These are phyloP conservation scores for Avena eriantha DNA, from an alignment of 176 grass and related monocot species.

Conservation along the genomic window DNA sequence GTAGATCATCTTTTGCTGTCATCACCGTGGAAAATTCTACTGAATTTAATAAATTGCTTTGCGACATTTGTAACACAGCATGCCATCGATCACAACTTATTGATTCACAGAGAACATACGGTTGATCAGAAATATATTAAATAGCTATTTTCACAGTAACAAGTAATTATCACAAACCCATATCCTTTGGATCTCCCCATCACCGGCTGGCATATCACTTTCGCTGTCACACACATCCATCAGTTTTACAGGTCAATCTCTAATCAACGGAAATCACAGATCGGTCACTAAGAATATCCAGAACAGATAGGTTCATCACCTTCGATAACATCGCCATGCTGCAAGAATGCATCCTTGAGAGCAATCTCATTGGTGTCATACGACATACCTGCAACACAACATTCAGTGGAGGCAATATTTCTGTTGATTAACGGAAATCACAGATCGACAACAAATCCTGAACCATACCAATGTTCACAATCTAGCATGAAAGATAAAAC, in stretches of 20 bases:
- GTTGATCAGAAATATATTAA: too few relatives aligned
- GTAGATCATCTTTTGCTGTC: too few relatives aligned
- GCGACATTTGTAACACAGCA: too few relatives aligned
- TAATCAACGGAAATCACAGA: not conserved
- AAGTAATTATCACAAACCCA: too few relatives aligned
- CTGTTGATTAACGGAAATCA: too few relatives aligned
- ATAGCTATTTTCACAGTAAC: too few relatives aligned
- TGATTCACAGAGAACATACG: too few relatives aligned
- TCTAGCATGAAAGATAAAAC: not conserved
- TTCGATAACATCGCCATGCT: slow-evolving; percentile 45
- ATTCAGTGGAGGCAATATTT: not conserved
- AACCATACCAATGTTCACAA: not conserved
- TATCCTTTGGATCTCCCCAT: slow-evolving; percentile 60
- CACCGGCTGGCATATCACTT: slow-evolving; percentile 62
- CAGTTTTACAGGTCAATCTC: not conserved
- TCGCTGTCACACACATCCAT: slow-evolving; percentile 30
- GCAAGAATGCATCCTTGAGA: slow-evolving; percentile 59
- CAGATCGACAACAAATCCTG: not conserved
- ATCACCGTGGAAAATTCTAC: too few relatives aligned
- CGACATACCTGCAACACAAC: slow-evolving; percentile 46
- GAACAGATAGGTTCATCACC: slow-evolving; percentile 12
- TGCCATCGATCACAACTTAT: too few relatives aligned
- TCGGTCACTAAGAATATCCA: not conserved
- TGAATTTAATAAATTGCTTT: too few relatives aligned
- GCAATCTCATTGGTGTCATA: slow-evolving; percentile 66